Evolutionary conservation across 805 yeast species (phyloP).

Genomic region (Starmera quercuum): DNA sequence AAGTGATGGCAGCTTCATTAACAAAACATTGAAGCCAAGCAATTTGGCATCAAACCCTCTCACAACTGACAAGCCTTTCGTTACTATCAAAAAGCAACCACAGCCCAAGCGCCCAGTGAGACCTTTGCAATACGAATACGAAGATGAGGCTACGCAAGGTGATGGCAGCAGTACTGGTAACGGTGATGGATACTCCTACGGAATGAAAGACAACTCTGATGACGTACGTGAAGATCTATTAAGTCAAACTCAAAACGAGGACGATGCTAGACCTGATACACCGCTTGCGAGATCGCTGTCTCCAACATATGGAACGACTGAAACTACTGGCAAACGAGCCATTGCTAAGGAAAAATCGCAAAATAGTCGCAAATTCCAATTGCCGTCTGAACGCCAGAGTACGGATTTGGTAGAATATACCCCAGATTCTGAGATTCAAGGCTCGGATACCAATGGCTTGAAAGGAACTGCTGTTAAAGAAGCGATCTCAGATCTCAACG

Average conservation of each 20-base stretch:
- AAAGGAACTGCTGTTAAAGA: neutral
- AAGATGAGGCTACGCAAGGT: constrained; percentile 6
- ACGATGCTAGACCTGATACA: constrained; percentile 1
- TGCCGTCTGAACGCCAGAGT: constrained; percentile 10
- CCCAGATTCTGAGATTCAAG: neutral
- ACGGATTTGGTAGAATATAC: constrained; percentile 11
- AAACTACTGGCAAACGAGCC: neutral
- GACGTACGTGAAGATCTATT: neutral
- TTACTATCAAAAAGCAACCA: constrained; percentile 59
- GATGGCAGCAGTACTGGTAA: constrained; percentile 1
- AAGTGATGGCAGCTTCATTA: neutral
- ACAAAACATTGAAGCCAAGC: constrained; percentile 22
- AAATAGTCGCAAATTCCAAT: constrained; percentile 4
- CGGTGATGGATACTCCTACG: constrained; percentile 2
- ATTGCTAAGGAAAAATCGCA: neutral
- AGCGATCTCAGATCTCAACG: neutral
- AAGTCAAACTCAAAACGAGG: constrained; percentile 8
- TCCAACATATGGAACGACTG: constrained; percentile 15
- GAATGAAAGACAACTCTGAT: no score
- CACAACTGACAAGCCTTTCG: constrained; percentile 55
- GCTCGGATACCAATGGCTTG: neutral
- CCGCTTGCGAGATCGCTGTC: constrained; percentile 10
- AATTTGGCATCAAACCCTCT: constrained; percentile 68
- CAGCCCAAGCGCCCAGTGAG: constrained; percentile 9
- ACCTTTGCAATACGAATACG: constrained; percentile 12